Base-by-base conservation (phyloP, 768 basidiomycete species). In the Phaffia australis region DNA sequence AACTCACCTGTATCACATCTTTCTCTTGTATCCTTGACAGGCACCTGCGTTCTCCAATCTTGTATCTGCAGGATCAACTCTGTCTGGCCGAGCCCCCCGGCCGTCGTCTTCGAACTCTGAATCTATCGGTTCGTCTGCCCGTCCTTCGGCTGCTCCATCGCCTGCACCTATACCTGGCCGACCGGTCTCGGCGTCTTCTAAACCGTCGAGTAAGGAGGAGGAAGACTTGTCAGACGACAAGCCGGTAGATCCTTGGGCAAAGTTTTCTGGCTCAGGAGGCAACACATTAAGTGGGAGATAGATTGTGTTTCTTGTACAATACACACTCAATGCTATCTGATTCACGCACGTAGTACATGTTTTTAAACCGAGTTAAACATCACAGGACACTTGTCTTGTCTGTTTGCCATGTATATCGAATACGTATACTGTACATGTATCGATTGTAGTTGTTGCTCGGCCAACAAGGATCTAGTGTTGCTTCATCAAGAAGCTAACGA, bases 221-320 rank as follows among this genome's bases (percentile, higher is more conserved):
- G 72, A 73, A 14, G 23, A 50, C 3, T 56, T 42, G 16, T 27
- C 81, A 80, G 77, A 77, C 27, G 69, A 64, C 47, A 74, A 79
- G 16, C 56, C 77, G 50, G 67, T 71, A 6, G 74, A 76, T 57
- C 72, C 77, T 27, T 78, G 77, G 66, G 71, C 78, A 77, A 79
- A 71, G 72, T 81, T 68, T 74, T 75, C 65, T 59, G 69, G 67
- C n/a, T 32, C 58, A 69, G 73, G 59, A 77, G 78, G 65, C 65
- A 71, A 48, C 71, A 63, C 54, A 51, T 35, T 67, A n/a, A 63
- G 48, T 25, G 59, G 59, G 4, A 60, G 35, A 42, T 42, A 42
- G 35, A 42, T 11, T 42, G 35, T 42, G 35, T 11, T n/a, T n/a
- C 35, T 42, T 42, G 35, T 42, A 42, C 11, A 42, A 42, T 42